These are phyloP conservation scores for Neopestalotiopsis sp. DNA, from an alignment of 2,329 filamentous ascomycete species.

Conservation along the genomic window DNA sequence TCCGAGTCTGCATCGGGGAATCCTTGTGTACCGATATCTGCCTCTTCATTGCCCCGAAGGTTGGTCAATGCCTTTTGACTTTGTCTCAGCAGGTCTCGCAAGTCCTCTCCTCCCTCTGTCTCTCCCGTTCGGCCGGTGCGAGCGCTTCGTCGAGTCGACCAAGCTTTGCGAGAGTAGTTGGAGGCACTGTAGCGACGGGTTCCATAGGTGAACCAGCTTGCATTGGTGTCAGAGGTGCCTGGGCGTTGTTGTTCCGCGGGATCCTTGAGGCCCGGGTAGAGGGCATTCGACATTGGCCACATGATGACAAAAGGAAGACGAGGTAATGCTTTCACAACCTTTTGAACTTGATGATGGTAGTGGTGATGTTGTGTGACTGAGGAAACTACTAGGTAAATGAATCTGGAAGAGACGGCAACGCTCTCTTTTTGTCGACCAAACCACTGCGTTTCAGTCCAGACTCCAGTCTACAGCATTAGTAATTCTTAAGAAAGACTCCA, in stretches of 20 bases:
- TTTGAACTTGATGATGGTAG: neutral
- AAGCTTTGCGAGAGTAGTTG: conserved; percentile 11
- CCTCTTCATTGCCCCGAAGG: neutral
- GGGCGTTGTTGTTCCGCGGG: conserved; percentile 10
- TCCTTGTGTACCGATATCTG: neutral
- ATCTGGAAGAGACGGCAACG: neutral
- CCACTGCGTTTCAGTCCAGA: neutral
- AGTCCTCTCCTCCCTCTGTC: conserved; percentile 12
- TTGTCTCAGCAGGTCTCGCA: conserved; percentile 1
- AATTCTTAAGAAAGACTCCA: neutral
- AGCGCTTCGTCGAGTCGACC: conserved; percentile 6
- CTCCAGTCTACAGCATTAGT: neutral
- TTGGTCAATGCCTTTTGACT: neutral
- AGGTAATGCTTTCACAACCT: neutral
- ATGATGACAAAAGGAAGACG: neutral
- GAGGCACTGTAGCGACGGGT: conserved; percentile 14
- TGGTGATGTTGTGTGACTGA: neutral
- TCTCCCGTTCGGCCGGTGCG: conserved; percentile 9
- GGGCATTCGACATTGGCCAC: conserved; percentile 21
- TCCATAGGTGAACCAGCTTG: conserved; percentile 12
- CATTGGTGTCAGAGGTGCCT: conserved; percentile 6
- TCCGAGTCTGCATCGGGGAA: neutral
- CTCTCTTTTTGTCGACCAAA: conserved; percentile 8
- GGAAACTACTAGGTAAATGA: neutral
- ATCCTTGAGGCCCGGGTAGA: conserved; percentile 18